phyloP scores from a whole-genome alignment of 352 stramenopile species.

The Phytophthora quininea region DNA sequence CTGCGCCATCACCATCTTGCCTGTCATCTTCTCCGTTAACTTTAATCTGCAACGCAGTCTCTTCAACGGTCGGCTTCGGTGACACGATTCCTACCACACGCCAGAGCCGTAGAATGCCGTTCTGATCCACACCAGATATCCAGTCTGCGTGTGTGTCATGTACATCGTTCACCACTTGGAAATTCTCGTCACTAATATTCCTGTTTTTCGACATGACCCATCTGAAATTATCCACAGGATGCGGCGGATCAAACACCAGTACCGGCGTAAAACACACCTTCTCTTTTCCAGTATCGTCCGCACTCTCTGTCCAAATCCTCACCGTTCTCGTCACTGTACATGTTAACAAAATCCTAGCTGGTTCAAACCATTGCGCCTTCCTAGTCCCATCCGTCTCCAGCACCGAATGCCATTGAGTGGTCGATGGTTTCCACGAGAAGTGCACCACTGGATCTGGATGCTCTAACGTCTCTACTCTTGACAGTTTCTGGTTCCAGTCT shows the following conservation, averaged over 20 bases:
- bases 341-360: slow-evolving; percentile 74
- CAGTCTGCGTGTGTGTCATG: slow-evolving; percentile 67
- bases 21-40: slow-evolving; percentile 64
- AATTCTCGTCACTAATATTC: slow-evolving; percentile 83
- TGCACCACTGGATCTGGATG: slow-evolving; percentile 78
- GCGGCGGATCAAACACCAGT: slow-evolving; percentile 59
- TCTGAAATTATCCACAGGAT: slow-evolving; percentile 67
- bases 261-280: slow-evolving; percentile 35
- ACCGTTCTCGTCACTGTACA: slow-evolving; percentile 57
- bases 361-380: slow-evolving; percentile 79
- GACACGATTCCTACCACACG: slow-evolving; percentile 55
- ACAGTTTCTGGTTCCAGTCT: slow-evolving; percentile 24
- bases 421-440: slow-evolving; percentile 82
- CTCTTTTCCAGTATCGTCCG: neutral
- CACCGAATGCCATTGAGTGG: slow-evolving; percentile 55
- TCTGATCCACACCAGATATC: slow-evolving; percentile 72
- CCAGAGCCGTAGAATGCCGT: slow-evolving; percentile 74
- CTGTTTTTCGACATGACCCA: slow-evolving; percentile 85
- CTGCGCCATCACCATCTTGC: neutral
- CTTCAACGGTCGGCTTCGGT: slow-evolving; percentile 38
- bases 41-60: slow-evolving; percentile 74
- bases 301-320: slow-evolving; percentile 69
- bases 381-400: slow-evolving; percentile 61
- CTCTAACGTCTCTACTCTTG: slow-evolving; percentile 44
- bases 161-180: slow-evolving; percentile 48